Conservation (phyloP, 139 green algal species). For the Spirogloea muscicola region DNA sequence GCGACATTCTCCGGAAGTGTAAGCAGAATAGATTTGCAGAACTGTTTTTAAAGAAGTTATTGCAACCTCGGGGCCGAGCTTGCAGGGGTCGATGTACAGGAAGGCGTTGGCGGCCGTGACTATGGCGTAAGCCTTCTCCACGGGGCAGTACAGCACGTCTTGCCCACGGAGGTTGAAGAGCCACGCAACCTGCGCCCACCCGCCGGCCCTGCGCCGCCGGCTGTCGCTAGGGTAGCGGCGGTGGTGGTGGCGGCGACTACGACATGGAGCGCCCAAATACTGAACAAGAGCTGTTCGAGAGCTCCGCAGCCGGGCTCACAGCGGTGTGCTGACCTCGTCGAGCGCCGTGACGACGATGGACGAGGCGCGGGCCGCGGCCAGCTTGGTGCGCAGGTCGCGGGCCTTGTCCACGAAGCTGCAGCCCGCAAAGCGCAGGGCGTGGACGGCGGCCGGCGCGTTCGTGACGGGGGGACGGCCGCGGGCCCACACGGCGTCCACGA, state of each 20-base stretch:
- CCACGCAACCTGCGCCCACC: slow-evolving; percentile 83
- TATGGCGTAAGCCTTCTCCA: slow-evolving; percentile 53
- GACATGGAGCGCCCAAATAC: too few species aligned
- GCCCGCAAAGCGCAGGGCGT: slow-evolving; percentile 45
- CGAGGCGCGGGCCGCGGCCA: slow-evolving; percentile 7
- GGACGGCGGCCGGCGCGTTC: slow-evolving; percentile 2
- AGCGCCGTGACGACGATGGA: slow-evolving; percentile 39
- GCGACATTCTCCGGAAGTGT: too few species aligned
- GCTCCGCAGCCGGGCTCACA: neutral
- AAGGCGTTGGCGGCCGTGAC: slow-evolving; percentile 11
- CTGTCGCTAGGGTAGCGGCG: too few species aligned
- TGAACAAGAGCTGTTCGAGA: neutral
- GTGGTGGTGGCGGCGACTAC: too few species aligned
- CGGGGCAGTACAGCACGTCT: slow-evolving; percentile 89
- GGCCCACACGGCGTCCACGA: slow-evolving; percentile 42
- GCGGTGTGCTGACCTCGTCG: slow-evolving; percentile 30
- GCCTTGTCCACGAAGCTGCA: slow-evolving; percentile 19
- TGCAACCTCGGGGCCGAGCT: slow-evolving; percentile 61
- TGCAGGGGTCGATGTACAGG: slow-evolving; percentile 31
- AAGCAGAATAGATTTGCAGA: too few species aligned
- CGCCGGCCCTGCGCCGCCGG: too few species aligned
- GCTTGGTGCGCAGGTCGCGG: slow-evolving; percentile 1
- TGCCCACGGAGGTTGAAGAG: slow-evolving; percentile 85
- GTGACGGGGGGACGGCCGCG: neutral
- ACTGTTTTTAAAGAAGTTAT: too few species aligned